These are phyloP conservation scores for Pseudocercospora vitis DNA, from an alignment of 2,329 filamentous ascomycete genomes.

Conservation along the genomic window DNA sequence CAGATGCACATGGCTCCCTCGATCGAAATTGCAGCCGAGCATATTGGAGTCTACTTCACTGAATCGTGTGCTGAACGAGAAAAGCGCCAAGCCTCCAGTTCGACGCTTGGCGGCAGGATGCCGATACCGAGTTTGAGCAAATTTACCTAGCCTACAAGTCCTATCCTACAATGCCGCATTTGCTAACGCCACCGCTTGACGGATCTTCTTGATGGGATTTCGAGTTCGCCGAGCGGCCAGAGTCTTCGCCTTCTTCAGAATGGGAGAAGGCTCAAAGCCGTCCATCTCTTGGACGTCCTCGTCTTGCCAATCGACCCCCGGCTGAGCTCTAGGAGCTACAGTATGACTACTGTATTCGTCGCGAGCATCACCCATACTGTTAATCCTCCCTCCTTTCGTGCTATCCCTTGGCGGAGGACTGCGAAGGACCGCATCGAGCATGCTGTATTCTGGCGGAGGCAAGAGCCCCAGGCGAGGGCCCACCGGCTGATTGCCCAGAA, in stretches of 20 bases:
- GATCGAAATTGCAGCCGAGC: too few species aligned
- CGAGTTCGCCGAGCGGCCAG: not conserved
- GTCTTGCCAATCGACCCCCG: not conserved
- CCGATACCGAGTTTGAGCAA: too few species aligned
- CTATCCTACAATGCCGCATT: conserved; percentile 4
- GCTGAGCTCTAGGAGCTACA: not conserved
- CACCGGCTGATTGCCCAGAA: conserved; percentile 11
- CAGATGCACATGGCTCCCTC: too few species aligned
- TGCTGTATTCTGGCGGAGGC: conserved; percentile 26
- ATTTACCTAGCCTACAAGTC: too few species aligned
- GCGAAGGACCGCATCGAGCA: conserved; percentile 23
- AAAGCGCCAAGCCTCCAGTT: too few species aligned
- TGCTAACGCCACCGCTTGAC: not conserved
- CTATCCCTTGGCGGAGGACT: conserved; percentile 1
- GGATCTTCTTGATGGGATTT: conserved; percentile 2
- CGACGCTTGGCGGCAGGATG: too few species aligned
- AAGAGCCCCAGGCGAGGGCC: conserved; percentile 18
- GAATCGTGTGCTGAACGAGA: too few species aligned
- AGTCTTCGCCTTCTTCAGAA: not conserved
- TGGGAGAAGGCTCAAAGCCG: not conserved
- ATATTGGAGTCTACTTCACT: too few species aligned
- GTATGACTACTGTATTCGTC: conserved; percentile 10
- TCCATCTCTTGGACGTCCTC: not conserved
- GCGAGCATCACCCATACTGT: not conserved
- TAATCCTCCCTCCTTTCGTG: not conserved